These are phyloP conservation scores for Amphibolis antarctica DNA, from an alignment of 106 monocot genomes.

Conservation along the genomic window DNA sequence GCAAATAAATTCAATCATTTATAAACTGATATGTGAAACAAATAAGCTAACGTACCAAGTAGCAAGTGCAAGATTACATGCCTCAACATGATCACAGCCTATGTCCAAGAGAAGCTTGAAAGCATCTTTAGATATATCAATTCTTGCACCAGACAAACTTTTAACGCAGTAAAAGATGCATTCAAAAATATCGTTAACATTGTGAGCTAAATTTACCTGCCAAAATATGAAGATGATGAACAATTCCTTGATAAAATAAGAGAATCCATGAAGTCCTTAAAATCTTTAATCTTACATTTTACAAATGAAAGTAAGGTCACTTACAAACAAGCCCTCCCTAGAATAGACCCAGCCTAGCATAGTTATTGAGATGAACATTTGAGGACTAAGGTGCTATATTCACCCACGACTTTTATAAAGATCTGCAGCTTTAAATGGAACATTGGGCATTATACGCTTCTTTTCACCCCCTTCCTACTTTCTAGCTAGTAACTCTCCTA, in stretches of 20 bases:
- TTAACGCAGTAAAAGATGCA: constrained; percentile 31
- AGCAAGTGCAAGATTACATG: constrained; percentile 11
- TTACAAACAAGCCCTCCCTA: too few relatives aligned
- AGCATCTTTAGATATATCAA: constrained; percentile 16
- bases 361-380: too few relatives aligned
- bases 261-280: too few relatives aligned
- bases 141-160: constrained; percentile 17
- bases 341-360: too few relatives aligned
- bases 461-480: too few relatives aligned
- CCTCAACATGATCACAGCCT: constrained; percentile 31
- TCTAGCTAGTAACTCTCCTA: too few relatives aligned
- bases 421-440: too few relatives aligned
- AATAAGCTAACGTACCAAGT: not conserved
- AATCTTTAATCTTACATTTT: too few relatives aligned
- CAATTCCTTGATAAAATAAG: not conserved
- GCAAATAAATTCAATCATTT: not conserved
- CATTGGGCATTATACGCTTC: too few relatives aligned
- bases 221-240: not conserved
- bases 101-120: constrained; percentile 23
- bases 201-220: constrained; percentile 36
- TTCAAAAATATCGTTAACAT: constrained; percentile 37
- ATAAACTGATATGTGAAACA: not conserved
- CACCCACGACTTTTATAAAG: too few relatives aligned
- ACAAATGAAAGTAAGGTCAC: too few relatives aligned
- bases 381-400: too few relatives aligned